These are phyloP conservation scores for Lentinula raphanica DNA, from an alignment of 768 basidiomycete species.

Conservation along the genomic window DNA sequence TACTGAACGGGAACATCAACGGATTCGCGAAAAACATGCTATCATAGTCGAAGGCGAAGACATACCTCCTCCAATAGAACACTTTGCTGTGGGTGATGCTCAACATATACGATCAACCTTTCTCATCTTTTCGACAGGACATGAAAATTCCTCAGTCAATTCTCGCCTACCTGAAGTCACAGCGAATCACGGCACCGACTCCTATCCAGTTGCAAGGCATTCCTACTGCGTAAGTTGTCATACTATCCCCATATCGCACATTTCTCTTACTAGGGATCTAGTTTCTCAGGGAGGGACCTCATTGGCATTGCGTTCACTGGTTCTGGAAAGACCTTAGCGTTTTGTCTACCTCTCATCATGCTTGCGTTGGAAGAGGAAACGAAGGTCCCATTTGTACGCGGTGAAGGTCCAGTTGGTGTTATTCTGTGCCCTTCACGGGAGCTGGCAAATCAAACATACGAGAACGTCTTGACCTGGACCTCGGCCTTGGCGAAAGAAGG, in stretches of 20 bases:
- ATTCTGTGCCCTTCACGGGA: slow-evolving; percentile 96
- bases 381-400: slow-evolving; percentile 82
- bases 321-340: slow-evolving; percentile 97
- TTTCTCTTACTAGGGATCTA: slow-evolving; percentile 28
- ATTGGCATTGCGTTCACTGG: slow-evolving; percentile 99
- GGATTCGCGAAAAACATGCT: slow-evolving; percentile 84
- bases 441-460: slow-evolving; percentile 94
- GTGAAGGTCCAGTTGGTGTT: slow-evolving; percentile 96
- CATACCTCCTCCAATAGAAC: slow-evolving; percentile 88
- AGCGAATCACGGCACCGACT: slow-evolving; percentile 82
- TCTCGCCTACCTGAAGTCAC: slow-evolving; percentile 75
- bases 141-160: slow-evolving; percentile 97
- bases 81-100: slow-evolving; percentile 57
- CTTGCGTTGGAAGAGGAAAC: slow-evolving; percentile 89
- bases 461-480: slow-evolving; percentile 88
- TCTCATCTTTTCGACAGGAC: slow-evolving; percentile 48
- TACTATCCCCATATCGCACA: background rate
- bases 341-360: slow-evolving; percentile 98
- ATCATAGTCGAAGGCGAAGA: slow-evolving; percentile 94
- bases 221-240: slow-evolving; percentile 74
- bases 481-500: slow-evolving; percentile 72
- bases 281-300: slow-evolving; percentile 93
- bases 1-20: slow-evolving; percentile 61
- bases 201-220: slow-evolving; percentile 98
- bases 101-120: slow-evolving; percentile 3